These are phyloP conservation scores for Mycena albidolilacea DNA, from an alignment of 768 basidiomycete species.

Conservation along the genomic window DNA sequence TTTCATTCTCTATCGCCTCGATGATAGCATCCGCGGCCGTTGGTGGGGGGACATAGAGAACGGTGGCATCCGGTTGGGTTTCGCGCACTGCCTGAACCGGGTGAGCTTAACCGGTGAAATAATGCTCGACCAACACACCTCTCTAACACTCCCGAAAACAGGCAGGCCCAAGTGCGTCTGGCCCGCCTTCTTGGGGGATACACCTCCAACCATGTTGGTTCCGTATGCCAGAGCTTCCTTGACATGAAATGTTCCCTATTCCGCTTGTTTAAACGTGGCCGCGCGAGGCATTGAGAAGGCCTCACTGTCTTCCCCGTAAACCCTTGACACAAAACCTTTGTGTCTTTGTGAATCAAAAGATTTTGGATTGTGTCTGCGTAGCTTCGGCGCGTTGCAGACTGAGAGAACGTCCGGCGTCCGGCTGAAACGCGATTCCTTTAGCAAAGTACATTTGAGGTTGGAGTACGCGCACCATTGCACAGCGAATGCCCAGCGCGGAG, in stretches of 20 bases:
- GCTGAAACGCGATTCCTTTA: slow-evolving; percentile 50
- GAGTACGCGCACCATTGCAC: slow-evolving; percentile 60
- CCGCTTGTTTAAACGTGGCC: background rate
- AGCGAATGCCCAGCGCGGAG: slow-evolving; percentile 74
- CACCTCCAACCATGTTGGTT: slow-evolving; percentile 98
- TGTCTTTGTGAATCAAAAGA: slow-evolving; percentile 94
- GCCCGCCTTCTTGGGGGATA: slow-evolving; percentile 97
- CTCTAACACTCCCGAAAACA: slow-evolving; percentile 91
- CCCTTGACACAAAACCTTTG: slow-evolving; percentile 93
- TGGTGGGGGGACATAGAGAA: slow-evolving; percentile 99
- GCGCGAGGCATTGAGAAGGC: background rate
- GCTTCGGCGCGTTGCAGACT: slow-evolving; percentile 78
- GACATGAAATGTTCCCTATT: slow-evolving; percentile 95
- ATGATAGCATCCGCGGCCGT: slow-evolving; percentile 97
- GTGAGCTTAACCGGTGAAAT: slow-evolving; percentile 15
- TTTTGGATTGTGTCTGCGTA: slow-evolving; percentile 95
- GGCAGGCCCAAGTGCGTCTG: slow-evolving; percentile 96
- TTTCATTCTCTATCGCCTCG: slow-evolving; percentile 98
- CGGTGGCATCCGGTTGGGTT: slow-evolving; percentile 91
- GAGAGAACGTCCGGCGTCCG: slow-evolving; percentile 87
- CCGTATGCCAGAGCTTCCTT: slow-evolving; percentile 95
- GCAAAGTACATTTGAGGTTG: background rate
- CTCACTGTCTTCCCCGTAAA: slow-evolving; percentile 96
- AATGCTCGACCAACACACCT: slow-evolving; percentile 66
- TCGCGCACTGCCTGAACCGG: slow-evolving; percentile 83